Evolutionary conservation across 495 filamentous ascomycete genomes (phyloP).

Genomic region (Daldinia decipiens): DNA sequence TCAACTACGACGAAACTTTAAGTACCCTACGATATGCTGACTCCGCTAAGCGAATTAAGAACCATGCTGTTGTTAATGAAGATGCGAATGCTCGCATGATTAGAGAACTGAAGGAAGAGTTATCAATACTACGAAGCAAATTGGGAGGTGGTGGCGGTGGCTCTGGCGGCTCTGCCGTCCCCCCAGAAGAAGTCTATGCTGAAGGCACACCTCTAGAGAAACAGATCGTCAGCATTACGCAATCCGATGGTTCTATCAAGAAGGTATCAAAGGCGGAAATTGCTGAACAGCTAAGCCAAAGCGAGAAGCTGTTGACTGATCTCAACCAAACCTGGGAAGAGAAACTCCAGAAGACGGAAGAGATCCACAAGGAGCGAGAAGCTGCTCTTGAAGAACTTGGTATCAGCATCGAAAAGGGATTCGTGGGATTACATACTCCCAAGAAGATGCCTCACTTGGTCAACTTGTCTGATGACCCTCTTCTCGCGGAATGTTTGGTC

Average conservation of each 20-base stretch:
- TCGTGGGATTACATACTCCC: slow-evolving; percentile 92
- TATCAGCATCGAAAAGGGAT: slow-evolving; percentile 98
- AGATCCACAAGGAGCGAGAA: slow-evolving; percentile 97
- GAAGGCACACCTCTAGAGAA: slow-evolving; percentile 92
- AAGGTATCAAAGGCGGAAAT: slow-evolving; percentile 99
- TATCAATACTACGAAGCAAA: slow-evolving; percentile 87
- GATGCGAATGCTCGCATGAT: slow-evolving; percentile 99
- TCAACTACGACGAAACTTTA: slow-evolving; percentile 98
- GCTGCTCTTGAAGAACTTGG: slow-evolving; percentile 94
- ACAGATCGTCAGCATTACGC: slow-evolving; percentile 94
- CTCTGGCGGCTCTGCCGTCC: slow-evolving; percentile 55
- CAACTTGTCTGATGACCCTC: slow-evolving; percentile 94
- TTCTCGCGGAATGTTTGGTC: slow-evolving; percentile 95
- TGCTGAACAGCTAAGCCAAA: slow-evolving; percentile 92
- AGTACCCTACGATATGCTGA: slow-evolving; percentile 97
- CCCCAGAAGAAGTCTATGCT: slow-evolving; percentile 82
- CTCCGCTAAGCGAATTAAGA: slow-evolving; percentile 99
- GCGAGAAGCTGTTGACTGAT: slow-evolving; percentile 94
- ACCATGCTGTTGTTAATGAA: slow-evolving; percentile 99
- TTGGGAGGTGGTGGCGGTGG: slow-evolving; percentile 73
- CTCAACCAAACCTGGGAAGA: slow-evolving; percentile 99
- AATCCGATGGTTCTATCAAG: slow-evolving; percentile 85
- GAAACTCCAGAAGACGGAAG: slow-evolving; percentile 91
- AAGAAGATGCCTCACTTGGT: slow-evolving; percentile 99
- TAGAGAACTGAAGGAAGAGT: slow-evolving; percentile 93